Conservation (phyloP, 2,329 filamentous ascomycete genomes). For the Arthrocladium fulminans region DNA sequence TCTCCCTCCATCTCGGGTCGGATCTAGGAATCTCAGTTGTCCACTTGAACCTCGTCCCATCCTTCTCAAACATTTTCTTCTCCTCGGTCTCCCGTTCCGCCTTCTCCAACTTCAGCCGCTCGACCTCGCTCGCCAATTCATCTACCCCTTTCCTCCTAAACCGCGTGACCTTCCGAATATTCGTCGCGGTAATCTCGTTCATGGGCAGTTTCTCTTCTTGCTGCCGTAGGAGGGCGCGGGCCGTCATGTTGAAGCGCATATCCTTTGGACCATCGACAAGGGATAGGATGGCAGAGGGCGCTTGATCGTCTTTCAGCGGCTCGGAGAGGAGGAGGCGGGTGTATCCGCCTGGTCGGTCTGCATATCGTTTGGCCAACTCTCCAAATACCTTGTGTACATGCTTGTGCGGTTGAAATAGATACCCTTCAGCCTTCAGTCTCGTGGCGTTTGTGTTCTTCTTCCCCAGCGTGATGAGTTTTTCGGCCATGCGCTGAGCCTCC, state of each 20-base stretch:
- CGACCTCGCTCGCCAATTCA: conserved; percentile 55
- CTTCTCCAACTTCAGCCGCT: conserved; percentile 50
- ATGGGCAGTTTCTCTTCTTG: conserved; percentile 46
- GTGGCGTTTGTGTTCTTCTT: conserved; percentile 87
- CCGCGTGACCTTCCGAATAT: conserved; percentile 73
- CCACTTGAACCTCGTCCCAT: conserved; percentile 20
- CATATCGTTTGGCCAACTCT: conserved; percentile 70
- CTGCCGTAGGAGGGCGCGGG: conserved; percentile 64
- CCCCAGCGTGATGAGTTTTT: conserved; percentile 86
- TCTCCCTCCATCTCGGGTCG: conserved; percentile 20
- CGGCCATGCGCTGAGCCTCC: conserved; percentile 85
- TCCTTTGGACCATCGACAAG: conserved; percentile 91
- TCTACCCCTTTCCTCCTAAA: conserved; percentile 60
- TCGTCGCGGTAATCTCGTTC: conserved; percentile 64
- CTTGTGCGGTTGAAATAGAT: conserved; percentile 59
- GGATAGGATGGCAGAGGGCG: conserved; percentile 81
- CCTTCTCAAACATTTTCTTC: conserved; percentile 23
- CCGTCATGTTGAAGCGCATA: conserved; percentile 89
- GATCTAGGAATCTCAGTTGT: conserved; percentile 21
- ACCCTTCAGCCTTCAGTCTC: conserved; percentile 62
- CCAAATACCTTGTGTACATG: conserved; percentile 77
- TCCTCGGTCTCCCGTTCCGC: conserved; percentile 29
- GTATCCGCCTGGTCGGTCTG: conserved; percentile 75
- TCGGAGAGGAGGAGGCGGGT: conserved; percentile 90
- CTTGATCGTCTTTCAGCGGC: conserved; percentile 79